Evolutionary conservation across 306 rosid genomes (phyloP), one percentile per base, ranked within the genome.

Genomic region (Quercus dentata): DNA sequence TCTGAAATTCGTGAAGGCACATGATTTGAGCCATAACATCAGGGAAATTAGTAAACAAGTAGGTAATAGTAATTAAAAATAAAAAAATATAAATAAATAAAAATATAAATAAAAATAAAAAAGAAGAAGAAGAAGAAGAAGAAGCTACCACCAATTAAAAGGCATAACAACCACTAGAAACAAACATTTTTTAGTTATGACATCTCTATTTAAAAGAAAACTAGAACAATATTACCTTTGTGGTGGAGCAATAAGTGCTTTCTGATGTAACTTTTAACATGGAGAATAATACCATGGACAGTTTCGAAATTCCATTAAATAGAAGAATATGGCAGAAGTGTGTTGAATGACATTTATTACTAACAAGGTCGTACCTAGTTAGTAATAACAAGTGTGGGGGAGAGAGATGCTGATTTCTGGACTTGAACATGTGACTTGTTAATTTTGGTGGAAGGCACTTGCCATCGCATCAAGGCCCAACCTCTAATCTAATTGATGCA

Each of bases 1-100:
- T 90, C 99, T 93, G 92, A 81, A 94, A 85, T 80, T 77, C 77
- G 73, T 17, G 56, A 27, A 86, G 52, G 21, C 74, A 80, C 76
- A 79, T 68, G 73, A 71, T 12, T 70, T 54, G 71, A 59, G 78
- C 46, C 63, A 35, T 46, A 52, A 69, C 19, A 25, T 44, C n/a
- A 61, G 49, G 56, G 11, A 35, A 25, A 68, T 68, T 33, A 33
- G 20, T 35, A 35, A 33, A 35, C 38, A 49, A 49, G 54, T 49
- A 67, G 73, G 25, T 9, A 31, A 49, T 33, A 64, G 73, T 51
- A 6, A 28, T 28, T 28, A 28, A 64, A 74, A 54, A 68, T 4
- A 31, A 23, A 78, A 38, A 51, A 79, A 69, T 23, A 23, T 1
- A 23, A 23, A 23, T 23, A 25, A 25, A n/a, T n/a, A n/a, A n/a